Conservation (phyloP, 2,329 filamentous ascomycete genomes). For the Diaporthe helianthi region DNA sequence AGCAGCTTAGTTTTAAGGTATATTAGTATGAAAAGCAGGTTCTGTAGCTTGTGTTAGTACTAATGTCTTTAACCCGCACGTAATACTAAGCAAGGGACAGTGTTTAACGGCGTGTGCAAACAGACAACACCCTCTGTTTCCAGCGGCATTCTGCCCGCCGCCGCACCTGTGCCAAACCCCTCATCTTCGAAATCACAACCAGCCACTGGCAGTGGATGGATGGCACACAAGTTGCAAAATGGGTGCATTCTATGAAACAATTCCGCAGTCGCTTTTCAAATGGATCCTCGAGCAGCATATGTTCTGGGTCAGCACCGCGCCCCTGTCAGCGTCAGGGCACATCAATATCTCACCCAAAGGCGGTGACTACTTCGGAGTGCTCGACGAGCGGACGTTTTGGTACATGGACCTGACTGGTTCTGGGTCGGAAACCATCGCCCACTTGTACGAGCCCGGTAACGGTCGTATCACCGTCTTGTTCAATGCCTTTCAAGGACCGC, state of each 20-base stretch:
- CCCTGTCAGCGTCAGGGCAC: slow-evolving; percentile 67
- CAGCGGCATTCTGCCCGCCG: neutral
- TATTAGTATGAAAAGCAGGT: too few relatives aligned
- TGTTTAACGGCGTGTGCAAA: too few relatives aligned
- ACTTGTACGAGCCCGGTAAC: slow-evolving; percentile 72
- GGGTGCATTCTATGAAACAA: slow-evolving; percentile 38
- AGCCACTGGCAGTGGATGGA: neutral
- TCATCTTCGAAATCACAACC: neutral
- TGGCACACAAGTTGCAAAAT: neutral
- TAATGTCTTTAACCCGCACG: too few relatives aligned
- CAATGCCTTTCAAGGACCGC: slow-evolving; percentile 51
- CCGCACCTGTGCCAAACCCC: neutral
- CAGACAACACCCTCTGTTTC: neutral
- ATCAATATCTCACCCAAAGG: slow-evolving; percentile 83
- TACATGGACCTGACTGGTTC: slow-evolving; percentile 80
- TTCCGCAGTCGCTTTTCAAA: slow-evolving; percentile 61
- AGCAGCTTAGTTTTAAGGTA: too few relatives aligned
- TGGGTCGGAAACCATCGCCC: slow-evolving; percentile 77
- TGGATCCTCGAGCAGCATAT: slow-evolving; percentile 74
- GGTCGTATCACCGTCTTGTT: slow-evolving; percentile 78
- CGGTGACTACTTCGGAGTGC: slow-evolving; percentile 66
- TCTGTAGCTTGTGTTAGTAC: too few relatives aligned
- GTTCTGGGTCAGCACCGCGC: slow-evolving; percentile 79
- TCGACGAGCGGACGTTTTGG: slow-evolving; percentile 64
- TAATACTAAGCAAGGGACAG: too few relatives aligned